Conservation (phyloP, 345 rosid species). For the Brassica cretica region DNA sequence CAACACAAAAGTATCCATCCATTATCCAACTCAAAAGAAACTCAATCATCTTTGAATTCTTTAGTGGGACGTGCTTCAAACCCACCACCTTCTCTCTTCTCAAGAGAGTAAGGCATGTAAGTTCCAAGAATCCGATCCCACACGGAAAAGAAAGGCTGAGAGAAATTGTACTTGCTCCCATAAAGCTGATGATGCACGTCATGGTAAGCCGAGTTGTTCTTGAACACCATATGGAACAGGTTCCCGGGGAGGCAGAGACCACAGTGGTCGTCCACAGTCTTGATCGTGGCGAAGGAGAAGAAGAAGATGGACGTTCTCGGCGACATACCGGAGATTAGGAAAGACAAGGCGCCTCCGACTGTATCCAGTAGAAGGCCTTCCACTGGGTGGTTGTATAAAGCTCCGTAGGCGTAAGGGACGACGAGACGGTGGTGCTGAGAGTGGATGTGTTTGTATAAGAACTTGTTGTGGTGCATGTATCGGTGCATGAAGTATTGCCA, state of each 20-base stretch:
- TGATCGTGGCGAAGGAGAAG: constrained; percentile 84
- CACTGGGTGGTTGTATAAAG: constrained; percentile 76
- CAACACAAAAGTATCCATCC: background rate
- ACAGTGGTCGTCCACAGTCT: constrained; percentile 84
- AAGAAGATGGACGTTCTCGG: constrained; percentile 79
- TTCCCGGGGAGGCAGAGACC: constrained; percentile 75
- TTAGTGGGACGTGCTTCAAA: constrained; percentile 36
- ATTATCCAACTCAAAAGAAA: background rate
- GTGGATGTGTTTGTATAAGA: constrained; percentile 74
- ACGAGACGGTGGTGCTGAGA: constrained; percentile 82
- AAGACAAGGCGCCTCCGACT: constrained; percentile 75
- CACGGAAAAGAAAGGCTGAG: constrained; percentile 75
- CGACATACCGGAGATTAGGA: constrained; percentile 82
- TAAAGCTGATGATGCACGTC: constrained; percentile 81
- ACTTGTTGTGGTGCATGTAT: constrained; percentile 82
- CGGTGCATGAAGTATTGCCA: constrained; percentile 93
- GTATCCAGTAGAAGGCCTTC: constrained; percentile 84
- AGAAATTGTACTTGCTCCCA: constrained; percentile 76
- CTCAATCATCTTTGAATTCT: background rate
- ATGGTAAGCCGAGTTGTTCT: constrained; percentile 71
- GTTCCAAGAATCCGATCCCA: constrained; percentile 87
- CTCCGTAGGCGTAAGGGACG: constrained; percentile 85
- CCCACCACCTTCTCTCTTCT: constrained; percentile 60
- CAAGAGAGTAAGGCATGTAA: constrained; percentile 76
- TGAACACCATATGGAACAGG: constrained; percentile 60